Conservation (phyloP, 306 rosid genomes). For the Lithocarpus polystachyus region DNA sequence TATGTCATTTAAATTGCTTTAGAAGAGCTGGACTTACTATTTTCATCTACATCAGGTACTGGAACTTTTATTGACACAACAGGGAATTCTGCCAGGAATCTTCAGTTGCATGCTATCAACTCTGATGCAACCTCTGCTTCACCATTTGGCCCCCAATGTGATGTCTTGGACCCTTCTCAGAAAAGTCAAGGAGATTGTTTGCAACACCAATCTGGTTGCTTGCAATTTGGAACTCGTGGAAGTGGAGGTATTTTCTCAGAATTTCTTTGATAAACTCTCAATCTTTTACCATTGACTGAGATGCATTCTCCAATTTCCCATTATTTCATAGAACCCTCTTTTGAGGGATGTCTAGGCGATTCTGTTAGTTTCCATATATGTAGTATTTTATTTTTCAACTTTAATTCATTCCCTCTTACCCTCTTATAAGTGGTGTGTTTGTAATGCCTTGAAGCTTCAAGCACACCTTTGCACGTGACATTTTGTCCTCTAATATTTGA, state of each 20-base stretch:
- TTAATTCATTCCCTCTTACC: background rate
- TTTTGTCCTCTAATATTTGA: background rate
- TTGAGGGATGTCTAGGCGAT: background rate
- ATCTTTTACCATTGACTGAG: slow-evolving; percentile 10
- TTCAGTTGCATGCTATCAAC: background rate
- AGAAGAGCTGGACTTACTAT: slow-evolving; percentile 29
- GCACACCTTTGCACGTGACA: background rate
- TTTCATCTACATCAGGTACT: slow-evolving; percentile 38
- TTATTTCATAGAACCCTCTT: background rate
- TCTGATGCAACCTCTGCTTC: slow-evolving; percentile 17
- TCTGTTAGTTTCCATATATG: background rate
- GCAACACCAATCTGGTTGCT: slow-evolving; percentile 38
- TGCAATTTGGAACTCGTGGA: slow-evolving; percentile 63
- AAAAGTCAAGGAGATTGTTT: slow-evolving; percentile 29
- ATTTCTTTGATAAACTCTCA: slow-evolving; percentile 19
- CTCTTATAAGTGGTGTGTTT: background rate
- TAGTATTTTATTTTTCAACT: background rate
- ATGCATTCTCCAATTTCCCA: background rate
- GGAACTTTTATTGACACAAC: slow-evolving; percentile 39
- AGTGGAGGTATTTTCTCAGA: slow-evolving; percentile 57
- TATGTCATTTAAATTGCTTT: slow-evolving; percentile 25
- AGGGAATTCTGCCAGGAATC: slow-evolving; percentile 19
- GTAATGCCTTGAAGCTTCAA: background rate
- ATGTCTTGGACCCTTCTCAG: slow-evolving; percentile 20
- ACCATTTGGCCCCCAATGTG: slow-evolving; percentile 18